phyloP scores from a whole-genome alignment of 345 rosid species.

The Diplotaxis tenuifolia region DNA sequence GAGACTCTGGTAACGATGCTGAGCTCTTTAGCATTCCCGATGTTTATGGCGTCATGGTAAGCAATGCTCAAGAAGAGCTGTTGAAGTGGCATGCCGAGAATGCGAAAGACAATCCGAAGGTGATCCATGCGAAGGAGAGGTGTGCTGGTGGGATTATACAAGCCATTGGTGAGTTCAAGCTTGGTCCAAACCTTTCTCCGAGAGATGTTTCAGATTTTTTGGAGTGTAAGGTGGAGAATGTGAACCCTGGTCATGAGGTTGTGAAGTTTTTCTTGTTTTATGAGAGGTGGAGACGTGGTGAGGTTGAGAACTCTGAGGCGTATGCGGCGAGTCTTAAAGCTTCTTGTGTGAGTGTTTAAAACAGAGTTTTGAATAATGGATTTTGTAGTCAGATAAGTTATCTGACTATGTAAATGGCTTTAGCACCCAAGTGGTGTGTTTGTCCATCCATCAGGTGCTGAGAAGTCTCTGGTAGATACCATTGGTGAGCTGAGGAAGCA shows the following conservation, averaged over 20 bases:
- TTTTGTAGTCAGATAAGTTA: not conserved
- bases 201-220: slow-evolving; percentile 66
- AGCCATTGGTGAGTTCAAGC: slow-evolving; percentile 86
- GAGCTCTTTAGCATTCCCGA: slow-evolving; percentile 90
- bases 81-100: slow-evolving; percentile 87
- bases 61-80: slow-evolving; percentile 98
- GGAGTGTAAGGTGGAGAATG: slow-evolving; percentile 36
- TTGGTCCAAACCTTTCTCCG: slow-evolving; percentile 83
- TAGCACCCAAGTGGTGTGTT: slow-evolving; percentile 59
- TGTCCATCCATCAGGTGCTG: slow-evolving; percentile 74
- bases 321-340: slow-evolving; percentile 64
- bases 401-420: slow-evolving; percentile 2
- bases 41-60: slow-evolving; percentile 93
- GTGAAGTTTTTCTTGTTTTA: slow-evolving; percentile 73
- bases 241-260: slow-evolving; percentile 53
- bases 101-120: slow-evolving; percentile 75
- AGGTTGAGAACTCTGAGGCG: slow-evolving; percentile 65
- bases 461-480: slow-evolving; percentile 53
- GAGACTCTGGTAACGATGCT: slow-evolving; percentile 99
- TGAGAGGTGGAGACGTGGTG: slow-evolving; percentile 95
- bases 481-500: slow-evolving; percentile 46
- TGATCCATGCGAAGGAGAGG: slow-evolving; percentile 79
- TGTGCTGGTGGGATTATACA: slow-evolving; percentile 92
- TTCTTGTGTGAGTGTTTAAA: slow-evolving; percentile 56
- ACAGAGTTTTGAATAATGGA: not conserved